These are phyloP conservation scores for Oenanthe javanica DNA, from an alignment of 140 eudicot genomes.

Conservation along the genomic window DNA sequence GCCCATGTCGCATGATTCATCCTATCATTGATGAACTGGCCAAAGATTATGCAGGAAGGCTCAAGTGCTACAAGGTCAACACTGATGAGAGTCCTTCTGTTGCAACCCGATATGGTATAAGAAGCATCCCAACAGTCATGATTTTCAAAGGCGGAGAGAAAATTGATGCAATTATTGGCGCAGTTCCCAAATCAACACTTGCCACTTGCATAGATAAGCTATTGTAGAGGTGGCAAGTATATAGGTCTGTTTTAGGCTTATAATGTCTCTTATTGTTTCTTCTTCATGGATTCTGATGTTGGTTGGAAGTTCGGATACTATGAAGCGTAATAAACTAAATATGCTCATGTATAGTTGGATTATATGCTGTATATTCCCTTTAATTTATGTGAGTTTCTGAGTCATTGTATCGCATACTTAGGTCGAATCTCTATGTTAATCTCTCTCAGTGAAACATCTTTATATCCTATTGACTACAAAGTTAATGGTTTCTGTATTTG, in stretches of 20 bases:
- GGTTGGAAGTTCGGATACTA: slow-evolving; percentile 21
- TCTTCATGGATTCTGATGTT: slow-evolving; percentile 20
- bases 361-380: slow-evolving; percentile 17
- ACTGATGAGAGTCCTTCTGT: slow-evolving; percentile 80
- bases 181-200: slow-evolving; percentile 85
- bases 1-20: slow-evolving; percentile 94
- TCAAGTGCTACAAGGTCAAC: slow-evolving; percentile 76
- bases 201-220: slow-evolving; percentile 61
- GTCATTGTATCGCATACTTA: background rate
- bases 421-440: background rate
- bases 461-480: background rate
- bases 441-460: background rate
- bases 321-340: slow-evolving; percentile 25
- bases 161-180: slow-evolving; percentile 90
- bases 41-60: slow-evolving; percentile 65
- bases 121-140: slow-evolving; percentile 91
- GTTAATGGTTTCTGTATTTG: background rate
- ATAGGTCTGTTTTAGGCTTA: slow-evolving; percentile 22
- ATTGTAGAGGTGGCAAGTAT: slow-evolving; percentile 39
- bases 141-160: slow-evolving; percentile 90
- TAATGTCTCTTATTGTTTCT: slow-evolving; percentile 8
- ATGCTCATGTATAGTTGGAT: slow-evolving; percentile 42
- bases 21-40: slow-evolving; percentile 83
- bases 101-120: slow-evolving; percentile 75
- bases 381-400: background rate